Percentiles rank a stretch among this genome's conserved stretches.
Evolutionary conservation across 352 stramenopile genomes (phyloP).

Genomic region (Thraustochytrium striatum): DNA sequence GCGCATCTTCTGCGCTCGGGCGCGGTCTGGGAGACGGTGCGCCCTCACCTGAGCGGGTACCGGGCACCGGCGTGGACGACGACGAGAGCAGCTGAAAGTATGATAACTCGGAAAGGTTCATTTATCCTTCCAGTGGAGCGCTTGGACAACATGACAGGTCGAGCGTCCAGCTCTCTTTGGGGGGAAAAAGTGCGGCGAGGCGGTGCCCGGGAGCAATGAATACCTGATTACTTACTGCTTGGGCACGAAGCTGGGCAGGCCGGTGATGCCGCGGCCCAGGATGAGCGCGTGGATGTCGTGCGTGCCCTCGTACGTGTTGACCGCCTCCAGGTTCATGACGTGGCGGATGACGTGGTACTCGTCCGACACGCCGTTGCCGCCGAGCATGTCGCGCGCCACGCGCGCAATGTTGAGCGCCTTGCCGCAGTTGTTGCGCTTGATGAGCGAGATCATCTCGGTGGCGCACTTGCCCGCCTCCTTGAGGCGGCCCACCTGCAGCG

Average conservation of each 20-base stretch:
- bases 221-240: no score
- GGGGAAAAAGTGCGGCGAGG: no score
- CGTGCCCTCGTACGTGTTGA: slow-evolving; percentile 98
- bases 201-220: no score
- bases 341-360: slow-evolving; percentile 98
- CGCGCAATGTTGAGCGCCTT: slow-evolving; percentile 88
- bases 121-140: no score
- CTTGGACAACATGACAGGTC: no score
- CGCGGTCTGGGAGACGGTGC: slow-evolving; percentile 62
- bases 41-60: slow-evolving; percentile 54
- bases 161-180: no score
- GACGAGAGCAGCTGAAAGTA: no score
- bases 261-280: slow-evolving; percentile 91
- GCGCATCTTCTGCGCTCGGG: slow-evolving; percentile 70
- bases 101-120: no score
- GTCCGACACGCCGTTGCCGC: slow-evolving; percentile 95
- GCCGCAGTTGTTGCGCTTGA: slow-evolving; percentile 91
- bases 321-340: slow-evolving; percentile 93
- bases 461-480: slow-evolving; percentile 69
- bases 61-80: slow-evolving; percentile 9
- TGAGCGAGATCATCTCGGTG: slow-evolving; percentile 86
- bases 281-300: slow-evolving; percentile 98
- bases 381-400: slow-evolving; percentile 86
- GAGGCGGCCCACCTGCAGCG: slow-evolving; percentile 79
- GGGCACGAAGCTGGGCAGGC: slow-evolving; percentile 78